These are phyloP conservation scores for Musa itinerans DNA, from an alignment of 176 grass and related monocot genomes.

Conservation along the genomic window DNA sequence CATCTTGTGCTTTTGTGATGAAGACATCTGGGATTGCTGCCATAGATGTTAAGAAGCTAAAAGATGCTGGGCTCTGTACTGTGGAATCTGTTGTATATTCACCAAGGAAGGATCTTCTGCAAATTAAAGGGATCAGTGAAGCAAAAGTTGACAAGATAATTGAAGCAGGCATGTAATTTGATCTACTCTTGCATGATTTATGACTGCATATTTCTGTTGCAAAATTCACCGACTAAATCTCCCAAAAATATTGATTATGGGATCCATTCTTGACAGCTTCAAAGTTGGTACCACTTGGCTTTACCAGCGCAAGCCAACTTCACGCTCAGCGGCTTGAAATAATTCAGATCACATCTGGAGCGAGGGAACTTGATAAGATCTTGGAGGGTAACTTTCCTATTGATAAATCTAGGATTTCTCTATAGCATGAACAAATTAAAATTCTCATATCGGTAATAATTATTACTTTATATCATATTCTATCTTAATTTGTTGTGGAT, in stretches of 20 bases:
- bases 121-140: slow-evolving; percentile 98
- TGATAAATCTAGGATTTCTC: neutral
- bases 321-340: slow-evolving; percentile 94
- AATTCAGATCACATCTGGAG: slow-evolving; percentile 83
- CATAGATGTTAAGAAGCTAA: slow-evolving; percentile 86
- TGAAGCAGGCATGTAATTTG: slow-evolving; percentile 54
- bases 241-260: neutral
- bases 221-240: neutral
- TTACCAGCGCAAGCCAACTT: slow-evolving; percentile 86
- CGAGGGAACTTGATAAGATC: slow-evolving; percentile 88
- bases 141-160: slow-evolving; percentile 97
- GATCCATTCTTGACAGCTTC: slow-evolving; percentile 41
- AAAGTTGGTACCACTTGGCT: slow-evolving; percentile 82
- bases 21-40: slow-evolving; percentile 93
- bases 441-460: neutral
- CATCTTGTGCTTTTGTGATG: slow-evolving; percentile 8
- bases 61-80: slow-evolving; percentile 87
- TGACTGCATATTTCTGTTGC: neutral
- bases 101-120: slow-evolving; percentile 90
- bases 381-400: slow-evolving; percentile 54
- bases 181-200: neutral
- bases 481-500: slow-evolving; percentile 1
- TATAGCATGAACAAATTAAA: neutral
- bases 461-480: slow-evolving; percentile 5
- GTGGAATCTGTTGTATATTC: slow-evolving; percentile 76